Evolutionary conservation across 192 early-diverging fungal species (phyloP), one percentile per base, ranked within the genome.

Genomic region (Polychytrium aggregatum): DNA sequence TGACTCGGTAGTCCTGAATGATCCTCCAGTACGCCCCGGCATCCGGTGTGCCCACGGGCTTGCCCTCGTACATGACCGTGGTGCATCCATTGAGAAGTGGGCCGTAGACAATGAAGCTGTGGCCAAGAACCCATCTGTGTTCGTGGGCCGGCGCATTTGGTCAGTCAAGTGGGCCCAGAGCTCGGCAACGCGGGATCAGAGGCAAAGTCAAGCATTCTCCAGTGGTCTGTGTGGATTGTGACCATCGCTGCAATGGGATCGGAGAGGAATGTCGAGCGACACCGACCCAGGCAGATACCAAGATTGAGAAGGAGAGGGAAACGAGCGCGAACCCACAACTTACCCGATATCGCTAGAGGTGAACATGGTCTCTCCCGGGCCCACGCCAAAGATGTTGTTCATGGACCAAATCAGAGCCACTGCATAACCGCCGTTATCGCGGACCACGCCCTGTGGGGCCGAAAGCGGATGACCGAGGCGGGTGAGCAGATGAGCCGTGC

Each of bases 41-140:
- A 37, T 87, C 85, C 0, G 86, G 86, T 11, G 82, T 82, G 3
- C 75, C 78, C 9, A 66, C 52, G 11, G 90, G 90, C 59, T 89
- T 90, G 30, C 88, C 88, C 49, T 93, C 90, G 50, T 83, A 92
- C 16, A 90, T 53, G 0, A 93, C 68, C 9, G 84, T 86, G 2
- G 82, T 83, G 44, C 75, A 74, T 20, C 90, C 88, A 26, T 71
- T 64, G 11, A 88, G 47, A 41, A 93, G 62, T 22, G 88, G 90
- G 0, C 79, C 88, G 46, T 90, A 90, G 11, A 82, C 76, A 22
- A 86, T 81, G 50, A 84, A 90, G 8, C 76, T 81, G 55, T 89
- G 85, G 38, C 90, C 88, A 8, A 89, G 82, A 14, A 82, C 82
- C 90, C 88, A 92, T n/a, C n/a, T n/a, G n/a, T n/a, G n/a, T 14